These are phyloP conservation scores for Aspergillus proliferans DNA, from an alignment of 2,329 filamentous ascomycete species.

Conservation along the genomic window DNA sequence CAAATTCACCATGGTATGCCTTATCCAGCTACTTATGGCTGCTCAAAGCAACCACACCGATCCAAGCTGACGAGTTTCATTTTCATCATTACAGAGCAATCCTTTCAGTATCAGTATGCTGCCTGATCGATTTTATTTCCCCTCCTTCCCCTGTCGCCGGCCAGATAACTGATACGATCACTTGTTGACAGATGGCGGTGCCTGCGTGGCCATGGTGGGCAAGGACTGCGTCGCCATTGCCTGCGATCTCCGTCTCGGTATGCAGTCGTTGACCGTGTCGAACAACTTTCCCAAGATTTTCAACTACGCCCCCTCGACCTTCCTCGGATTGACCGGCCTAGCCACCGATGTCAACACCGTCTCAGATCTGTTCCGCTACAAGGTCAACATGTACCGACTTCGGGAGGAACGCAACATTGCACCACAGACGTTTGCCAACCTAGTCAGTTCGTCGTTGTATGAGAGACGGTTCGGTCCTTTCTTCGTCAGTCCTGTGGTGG, in stretches of 20 bases:
- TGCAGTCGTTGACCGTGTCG: conserved; percentile 93
- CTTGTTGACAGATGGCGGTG: conserved; percentile 63
- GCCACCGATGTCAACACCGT: conserved; percentile 95
- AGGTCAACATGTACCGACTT: conserved; percentile 99
- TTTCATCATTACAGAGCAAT: conserved; percentile 56
- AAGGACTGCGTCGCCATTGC: conserved; percentile 99
- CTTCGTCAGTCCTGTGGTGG: conserved; percentile 92
- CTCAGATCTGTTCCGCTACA: conserved; percentile 96
- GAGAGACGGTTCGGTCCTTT: conserved; percentile 94
- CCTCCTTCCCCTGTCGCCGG: background rate
- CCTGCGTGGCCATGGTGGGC: conserved; percentile 97
- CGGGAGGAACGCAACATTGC: conserved; percentile 96
- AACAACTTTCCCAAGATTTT: conserved; percentile 99
- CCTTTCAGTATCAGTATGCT: conserved; percentile 90
- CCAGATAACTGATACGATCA: conserved; percentile 6
- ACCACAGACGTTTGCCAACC: conserved; percentile 90
- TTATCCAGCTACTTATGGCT: background rate
- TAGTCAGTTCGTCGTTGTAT: conserved; percentile 85
- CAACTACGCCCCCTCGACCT: conserved; percentile 83
- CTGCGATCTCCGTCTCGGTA: conserved; percentile 94
- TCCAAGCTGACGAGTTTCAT: conserved; percentile 1
- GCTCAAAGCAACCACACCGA: background rate
- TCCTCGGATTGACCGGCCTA: conserved; percentile 90
- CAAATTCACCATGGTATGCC: background rate
- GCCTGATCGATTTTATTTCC: conserved; percentile 4